Percentiles rank a stretch among this genome's conserved stretches.
Evolutionary conservation across 495 filamentous ascomycete genomes (phyloP).

Genomic region (Neurospora cerealis): DNA sequence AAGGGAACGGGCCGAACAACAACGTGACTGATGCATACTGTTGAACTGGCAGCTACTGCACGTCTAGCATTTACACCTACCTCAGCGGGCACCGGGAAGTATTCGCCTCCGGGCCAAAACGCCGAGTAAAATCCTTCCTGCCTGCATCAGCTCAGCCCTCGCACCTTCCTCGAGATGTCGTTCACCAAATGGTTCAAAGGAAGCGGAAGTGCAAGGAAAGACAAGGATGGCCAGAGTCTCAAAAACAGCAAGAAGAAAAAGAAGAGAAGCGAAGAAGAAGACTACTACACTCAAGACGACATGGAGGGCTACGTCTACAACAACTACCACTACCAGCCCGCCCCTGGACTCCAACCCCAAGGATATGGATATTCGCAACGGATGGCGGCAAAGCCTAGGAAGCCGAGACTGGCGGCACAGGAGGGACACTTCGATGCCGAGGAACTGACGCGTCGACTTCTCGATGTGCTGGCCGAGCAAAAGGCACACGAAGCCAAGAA

Average conservation of each 20-base stretch:
- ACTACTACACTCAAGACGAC: neutral
- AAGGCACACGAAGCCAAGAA: conserved; percentile 18
- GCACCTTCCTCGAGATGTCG: neutral
- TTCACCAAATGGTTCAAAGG: neutral
- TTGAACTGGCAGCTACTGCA: neutral
- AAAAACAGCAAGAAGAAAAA: neutral
- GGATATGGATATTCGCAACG: conserved; percentile 14
- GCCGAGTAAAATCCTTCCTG: neutral
- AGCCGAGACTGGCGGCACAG: neutral
- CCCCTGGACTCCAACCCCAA: conserved; percentile 9
- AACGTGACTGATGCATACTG: neutral
- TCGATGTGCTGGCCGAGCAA: conserved; percentile 34
- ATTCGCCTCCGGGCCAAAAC: neutral
- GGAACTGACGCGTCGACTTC: conserved; percentile 37
- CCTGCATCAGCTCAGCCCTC: neutral
- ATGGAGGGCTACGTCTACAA: conserved; percentile 18
- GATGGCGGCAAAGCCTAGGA: conserved; percentile 1
- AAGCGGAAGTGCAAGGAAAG: neutral
- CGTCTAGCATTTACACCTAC: neutral
- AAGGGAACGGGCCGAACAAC: neutral
- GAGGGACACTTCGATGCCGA: conserved; percentile 40
- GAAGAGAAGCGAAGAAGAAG: neutral
- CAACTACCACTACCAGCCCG: conserved; percentile 25
- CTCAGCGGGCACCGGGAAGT: neutral
- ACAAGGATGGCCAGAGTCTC: neutral